Base-by-base conservation (phyloP, 306 rosid species). In the Lagenaria siceraria region DNA sequence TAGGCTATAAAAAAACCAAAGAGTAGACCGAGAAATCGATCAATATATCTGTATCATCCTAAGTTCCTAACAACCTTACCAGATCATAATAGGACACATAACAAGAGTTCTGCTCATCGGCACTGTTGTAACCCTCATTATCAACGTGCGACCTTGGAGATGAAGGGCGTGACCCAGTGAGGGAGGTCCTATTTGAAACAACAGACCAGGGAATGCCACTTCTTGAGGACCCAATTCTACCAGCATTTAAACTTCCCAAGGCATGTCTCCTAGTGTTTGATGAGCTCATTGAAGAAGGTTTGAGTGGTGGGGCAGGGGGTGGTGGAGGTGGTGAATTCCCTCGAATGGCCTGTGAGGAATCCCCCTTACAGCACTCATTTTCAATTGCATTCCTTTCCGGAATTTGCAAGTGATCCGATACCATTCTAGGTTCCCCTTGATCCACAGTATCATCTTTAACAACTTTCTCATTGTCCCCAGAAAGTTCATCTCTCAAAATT, bases 71-170 rank as follows among this genome's bases (percentile, higher is more conserved):
- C 42, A 54, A 78, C 89, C 97, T 90, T 88, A 95, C 99, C n/a
- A 75, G 52, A 83, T 92, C 97, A 82, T 79, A 87, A 77, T 90
- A 95, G 60, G 96, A 88, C 33, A 82, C 93, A 63, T 75, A 83
- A 84, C 92, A 86, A 11, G 97, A 89, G 72, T 82, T 87, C 76
- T 95, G 99, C 82, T 95, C 97, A 56, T 95, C 99, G 2, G 99
- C 91, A 65, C 99, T 95, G 77, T 95, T 95, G 81, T 95, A 95
- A 38, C 97, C 99, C 82, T 95, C 99, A n/a, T 75, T 85, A 87
- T 95, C 99, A 84, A 77, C 91, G 77, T 88, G 97, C 38, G 97
- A 86, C 86, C 93, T 82, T 64, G 99, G 97, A 63, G 99, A 95
- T 52, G 97, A 86, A 78, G 97, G 97, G 18, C 89, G 88, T 55